A percentile compares a stretch with the other conserved stretches of the same genome.
Evolutionary conservation across 768 basidiomycete species (phyloP).

Genomic region (Tricholoma terreum): DNA sequence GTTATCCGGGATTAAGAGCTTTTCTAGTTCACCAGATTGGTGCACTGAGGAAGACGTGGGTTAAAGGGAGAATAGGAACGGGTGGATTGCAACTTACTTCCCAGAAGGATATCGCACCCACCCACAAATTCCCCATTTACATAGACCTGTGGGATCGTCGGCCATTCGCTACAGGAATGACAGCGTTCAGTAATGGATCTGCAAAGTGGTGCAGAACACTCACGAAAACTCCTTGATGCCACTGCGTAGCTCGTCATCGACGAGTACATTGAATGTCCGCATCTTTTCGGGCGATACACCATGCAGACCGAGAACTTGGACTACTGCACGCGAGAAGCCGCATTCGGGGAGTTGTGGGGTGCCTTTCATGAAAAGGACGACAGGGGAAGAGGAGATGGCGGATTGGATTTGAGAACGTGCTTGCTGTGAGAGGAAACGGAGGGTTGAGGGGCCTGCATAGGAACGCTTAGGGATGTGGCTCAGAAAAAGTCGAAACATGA

Average conservation of each 20-base stretch:
- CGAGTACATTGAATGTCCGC: constrained; percentile 87
- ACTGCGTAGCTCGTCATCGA: constrained; percentile 76
- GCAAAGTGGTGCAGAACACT: constrained; percentile 29
- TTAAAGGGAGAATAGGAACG: constrained; percentile 3
- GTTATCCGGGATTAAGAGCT: constrained; percentile 66
- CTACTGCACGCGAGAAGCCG: constrained; percentile 92
- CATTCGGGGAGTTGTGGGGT: constrained; percentile 84
- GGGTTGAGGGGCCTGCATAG: constrained; percentile 2
- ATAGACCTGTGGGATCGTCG: constrained; percentile 96
- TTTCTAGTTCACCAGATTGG: constrained; percentile 90
- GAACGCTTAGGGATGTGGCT: too few relatives aligned
- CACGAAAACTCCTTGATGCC: constrained; percentile 97
- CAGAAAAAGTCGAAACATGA: too few relatives aligned
- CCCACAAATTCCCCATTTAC: constrained; percentile 95
- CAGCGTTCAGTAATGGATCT: neutral
- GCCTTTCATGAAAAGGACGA: constrained; percentile 99
- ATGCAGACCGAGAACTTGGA: constrained; percentile 85
- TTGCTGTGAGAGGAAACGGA: constrained; percentile 58
- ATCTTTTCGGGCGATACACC: constrained; percentile 79
- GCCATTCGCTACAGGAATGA: constrained; percentile 88
- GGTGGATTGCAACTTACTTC: constrained; percentile 70
- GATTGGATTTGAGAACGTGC: constrained; percentile 61
- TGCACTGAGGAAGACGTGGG: constrained; percentile 63
- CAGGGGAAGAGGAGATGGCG: constrained; percentile 70
- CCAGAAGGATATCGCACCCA: constrained; percentile 91